Percentiles rank a stretch among this genome's conserved stretches.
These are phyloP conservation scores for Bacterosira constricta DNA, from an alignment of 108 stramenopile genomes.

Conservation along the genomic window DNA sequence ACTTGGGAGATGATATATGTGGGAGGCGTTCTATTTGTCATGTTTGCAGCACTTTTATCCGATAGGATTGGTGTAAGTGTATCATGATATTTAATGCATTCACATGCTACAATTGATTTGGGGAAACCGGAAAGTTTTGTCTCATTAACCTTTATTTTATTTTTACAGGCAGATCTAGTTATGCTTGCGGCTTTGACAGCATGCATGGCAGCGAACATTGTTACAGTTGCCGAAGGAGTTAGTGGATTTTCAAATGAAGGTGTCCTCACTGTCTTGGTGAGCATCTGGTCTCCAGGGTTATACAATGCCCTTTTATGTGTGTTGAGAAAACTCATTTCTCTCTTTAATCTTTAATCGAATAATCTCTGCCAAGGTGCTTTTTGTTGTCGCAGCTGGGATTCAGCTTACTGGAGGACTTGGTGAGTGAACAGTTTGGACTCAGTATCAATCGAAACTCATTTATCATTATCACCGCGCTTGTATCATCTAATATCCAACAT, in stretches of 20 bases:
- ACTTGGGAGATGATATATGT: constrained; percentile 59
- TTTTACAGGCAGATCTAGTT: constrained; percentile 44
- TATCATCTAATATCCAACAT: not conserved
- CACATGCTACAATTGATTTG: not conserved
- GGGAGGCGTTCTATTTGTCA: constrained; percentile 48
- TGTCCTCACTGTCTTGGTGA: constrained; percentile 77
- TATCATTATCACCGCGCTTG: not conserved
- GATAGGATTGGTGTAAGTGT: constrained; percentile 52
- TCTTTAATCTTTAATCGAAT: not conserved
- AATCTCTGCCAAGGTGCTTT: constrained; percentile 42
- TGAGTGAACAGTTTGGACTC: not conserved
- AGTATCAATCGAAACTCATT: not conserved
- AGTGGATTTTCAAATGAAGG: constrained; percentile 86
- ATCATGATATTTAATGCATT: not conserved
- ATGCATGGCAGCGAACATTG: constrained; percentile 69
- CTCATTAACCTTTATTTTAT: not conserved
- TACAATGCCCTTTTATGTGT: too few relatives aligned
- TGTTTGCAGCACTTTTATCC: constrained; percentile 63
- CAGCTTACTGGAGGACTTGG: constrained; percentile 75
- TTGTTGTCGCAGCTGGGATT: constrained; percentile 86
- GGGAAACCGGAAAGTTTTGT: too few relatives aligned
- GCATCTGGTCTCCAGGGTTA: too few relatives aligned
- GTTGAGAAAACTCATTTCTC: not conserved
- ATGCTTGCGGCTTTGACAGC: constrained; percentile 64
- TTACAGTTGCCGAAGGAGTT: constrained; percentile 59